These are phyloP conservation scores for Fusarium sp. DNA, from an alignment of 2,329 filamentous ascomycete genomes.

Conservation along the genomic window DNA sequence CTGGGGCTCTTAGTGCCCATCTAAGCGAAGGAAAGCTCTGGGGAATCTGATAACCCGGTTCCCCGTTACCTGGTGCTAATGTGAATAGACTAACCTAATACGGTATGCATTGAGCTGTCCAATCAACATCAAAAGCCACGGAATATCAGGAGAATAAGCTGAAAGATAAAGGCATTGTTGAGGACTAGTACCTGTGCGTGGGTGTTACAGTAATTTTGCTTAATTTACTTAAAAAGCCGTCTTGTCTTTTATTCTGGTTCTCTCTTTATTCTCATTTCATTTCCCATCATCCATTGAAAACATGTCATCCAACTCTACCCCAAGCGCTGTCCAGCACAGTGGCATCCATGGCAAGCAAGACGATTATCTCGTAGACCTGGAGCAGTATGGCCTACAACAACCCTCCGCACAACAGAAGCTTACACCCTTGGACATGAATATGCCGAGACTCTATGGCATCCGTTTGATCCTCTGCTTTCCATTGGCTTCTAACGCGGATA, in stretches of 20 bases:
- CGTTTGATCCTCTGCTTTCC: background rate
- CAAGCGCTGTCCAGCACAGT: background rate
- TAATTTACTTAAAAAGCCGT: background rate
- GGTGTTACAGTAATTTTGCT: too few relatives aligned
- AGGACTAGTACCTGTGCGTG: background rate
- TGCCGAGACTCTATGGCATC: background rate
- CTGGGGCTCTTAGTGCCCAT: too few relatives aligned
- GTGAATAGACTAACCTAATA: background rate
- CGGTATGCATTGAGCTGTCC: background rate
- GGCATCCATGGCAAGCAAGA: background rate
- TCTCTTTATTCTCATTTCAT: background rate
- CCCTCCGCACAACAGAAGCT: background rate
- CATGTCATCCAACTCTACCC: background rate
- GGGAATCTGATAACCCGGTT: too few relatives aligned
- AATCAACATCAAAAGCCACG: background rate
- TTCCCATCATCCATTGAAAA: too few relatives aligned
- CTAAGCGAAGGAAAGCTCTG: too few relatives aligned
- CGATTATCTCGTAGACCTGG: background rate
- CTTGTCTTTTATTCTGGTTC: fast-evolving
- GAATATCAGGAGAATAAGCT: too few relatives aligned
- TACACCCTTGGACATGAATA: background rate
- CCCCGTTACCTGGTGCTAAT: too few relatives aligned
- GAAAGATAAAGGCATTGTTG: too few relatives aligned
- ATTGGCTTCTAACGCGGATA: background rate
- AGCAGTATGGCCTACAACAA: background rate